phyloP scores from a whole-genome alignment of 768 basidiomycete species.

The Xanthoconium purpureum region DNA sequence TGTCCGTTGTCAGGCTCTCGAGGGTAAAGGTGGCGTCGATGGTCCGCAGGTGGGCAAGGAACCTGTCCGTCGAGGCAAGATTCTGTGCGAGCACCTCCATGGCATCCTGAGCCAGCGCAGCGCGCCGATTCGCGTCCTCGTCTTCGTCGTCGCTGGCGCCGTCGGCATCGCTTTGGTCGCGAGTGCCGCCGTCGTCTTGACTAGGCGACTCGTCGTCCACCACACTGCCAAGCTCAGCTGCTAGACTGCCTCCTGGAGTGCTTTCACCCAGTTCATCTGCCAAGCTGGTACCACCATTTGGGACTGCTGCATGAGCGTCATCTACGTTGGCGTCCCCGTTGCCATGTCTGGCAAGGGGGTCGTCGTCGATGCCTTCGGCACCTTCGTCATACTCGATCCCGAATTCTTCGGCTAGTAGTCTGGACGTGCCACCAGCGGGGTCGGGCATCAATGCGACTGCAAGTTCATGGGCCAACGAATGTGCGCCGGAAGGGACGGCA shows the following conservation, averaged over 20 bases:
- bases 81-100: constrained; percentile 72
- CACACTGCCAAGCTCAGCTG: constrained; percentile 23
- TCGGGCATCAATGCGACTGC: constrained; percentile 87
- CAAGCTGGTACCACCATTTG: constrained; percentile 35
- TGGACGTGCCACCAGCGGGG: constrained; percentile 66
- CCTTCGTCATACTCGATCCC: constrained; percentile 89
- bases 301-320: constrained; percentile 30
- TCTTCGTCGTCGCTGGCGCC: constrained; percentile 26
- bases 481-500: constrained; percentile 33
- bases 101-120: constrained; percentile 46
- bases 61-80: constrained; percentile 73
- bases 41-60: constrained; percentile 66
- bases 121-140: constrained; percentile 25
- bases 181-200: constrained; percentile 12
- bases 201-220: constrained; percentile 17
- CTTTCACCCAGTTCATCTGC: constrained; percentile 40
- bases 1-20: constrained; percentile 69
- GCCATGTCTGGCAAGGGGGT: constrained; percentile 24
- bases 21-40: constrained; percentile 55
- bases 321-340: constrained; percentile 28
- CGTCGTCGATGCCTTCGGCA: constrained; percentile 68
- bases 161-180: constrained; percentile 10
- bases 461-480: constrained; percentile 83
- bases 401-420: constrained; percentile 81
- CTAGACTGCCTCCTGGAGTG: constrained; percentile 18